Evolutionary conservation across 164 flowering plant genomes (phyloP).

Genomic region (Warburgia ugandensis): DNA sequence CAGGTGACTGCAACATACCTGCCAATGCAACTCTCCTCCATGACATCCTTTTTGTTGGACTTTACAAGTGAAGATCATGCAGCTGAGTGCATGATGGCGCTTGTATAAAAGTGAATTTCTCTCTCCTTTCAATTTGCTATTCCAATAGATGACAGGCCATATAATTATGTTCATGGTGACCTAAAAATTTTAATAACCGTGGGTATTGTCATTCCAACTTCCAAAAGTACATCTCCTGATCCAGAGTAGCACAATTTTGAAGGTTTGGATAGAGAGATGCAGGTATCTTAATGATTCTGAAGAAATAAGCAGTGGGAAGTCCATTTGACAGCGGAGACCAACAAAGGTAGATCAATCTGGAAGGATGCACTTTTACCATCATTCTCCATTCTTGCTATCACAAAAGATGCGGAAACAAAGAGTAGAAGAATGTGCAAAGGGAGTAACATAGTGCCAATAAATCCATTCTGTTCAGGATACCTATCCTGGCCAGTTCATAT

Average conservation of each 20-base stretch:
- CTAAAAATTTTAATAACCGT: too few species aligned
- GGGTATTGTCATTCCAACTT: too few species aligned
- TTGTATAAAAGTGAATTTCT: neutral
- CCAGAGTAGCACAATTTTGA: neutral
- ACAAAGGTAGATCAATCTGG: conserved; percentile 1
- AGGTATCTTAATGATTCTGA: neutral
- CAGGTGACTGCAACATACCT: conserved; percentile 95
- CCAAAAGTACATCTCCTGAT: too few species aligned
- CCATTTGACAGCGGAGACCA: neutral
- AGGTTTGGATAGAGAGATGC: neutral
- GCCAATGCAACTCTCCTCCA: conserved; percentile 85
- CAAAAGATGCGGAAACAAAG: neutral
- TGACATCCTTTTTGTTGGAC: conserved; percentile 62
- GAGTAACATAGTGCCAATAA: neutral
- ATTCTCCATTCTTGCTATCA: neutral
- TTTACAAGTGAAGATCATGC: conserved; percentile 55
- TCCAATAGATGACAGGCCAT: neutral
- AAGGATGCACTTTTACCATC: neutral
- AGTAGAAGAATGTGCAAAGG: neutral
- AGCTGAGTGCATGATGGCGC: neutral
- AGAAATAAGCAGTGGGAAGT: neutral
- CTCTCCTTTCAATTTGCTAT: neutral
- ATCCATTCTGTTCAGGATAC: too few species aligned
- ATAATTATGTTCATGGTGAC: neutral
- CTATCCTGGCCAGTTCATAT: too few species aligned